Percentiles rank a stretch among this genome's conserved stretches.
These are phyloP conservation scores for Globisporangium paroecandrum DNA, from an alignment of 352 stramenopile genomes.

Conservation along the genomic window DNA sequence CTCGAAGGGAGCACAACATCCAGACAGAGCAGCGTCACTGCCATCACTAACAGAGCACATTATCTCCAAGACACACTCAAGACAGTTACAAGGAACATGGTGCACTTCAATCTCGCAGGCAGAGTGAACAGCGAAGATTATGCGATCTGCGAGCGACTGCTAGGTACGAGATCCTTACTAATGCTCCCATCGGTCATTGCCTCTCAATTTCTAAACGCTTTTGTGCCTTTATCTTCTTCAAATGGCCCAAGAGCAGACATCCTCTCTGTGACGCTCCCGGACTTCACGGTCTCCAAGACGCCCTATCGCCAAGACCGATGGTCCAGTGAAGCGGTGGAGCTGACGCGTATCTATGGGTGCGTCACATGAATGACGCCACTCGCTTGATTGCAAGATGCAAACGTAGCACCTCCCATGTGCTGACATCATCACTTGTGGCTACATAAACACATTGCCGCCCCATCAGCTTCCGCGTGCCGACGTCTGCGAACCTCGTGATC, in stretches of 20 bases:
- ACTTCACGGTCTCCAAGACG: conserved; percentile 55
- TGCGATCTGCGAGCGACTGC: conserved; percentile 64
- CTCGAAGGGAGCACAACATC: no score
- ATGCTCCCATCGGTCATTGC: neutral
- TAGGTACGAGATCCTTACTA: conserved; percentile 31
- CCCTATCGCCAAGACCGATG: conserved; percentile 43
- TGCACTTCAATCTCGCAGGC: conserved; percentile 62
- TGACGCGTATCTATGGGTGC: conserved; percentile 50
- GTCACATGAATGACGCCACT: neutral
- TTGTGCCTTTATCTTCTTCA: neutral
- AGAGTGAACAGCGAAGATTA: conserved; percentile 72
- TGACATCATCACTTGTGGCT: neutral
- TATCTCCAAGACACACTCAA: neutral
- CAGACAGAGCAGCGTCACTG: no score
- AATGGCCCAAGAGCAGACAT: conserved; percentile 36
- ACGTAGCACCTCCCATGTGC: neutral
- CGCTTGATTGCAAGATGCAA: neutral
- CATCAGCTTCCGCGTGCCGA: conserved; percentile 35
- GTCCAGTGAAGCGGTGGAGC: conserved; percentile 36
- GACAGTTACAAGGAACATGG: conserved; percentile 23
- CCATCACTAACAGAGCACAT: no score
- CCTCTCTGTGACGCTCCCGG: conserved; percentile 40
- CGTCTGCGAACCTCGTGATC: conserved; percentile 40
- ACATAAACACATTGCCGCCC: neutral
- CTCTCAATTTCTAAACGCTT: neutral